Base-by-base conservation (phyloP, 2,329 filamentous ascomycete genomes). In the Ceratocystis diversiconidia region DNA sequence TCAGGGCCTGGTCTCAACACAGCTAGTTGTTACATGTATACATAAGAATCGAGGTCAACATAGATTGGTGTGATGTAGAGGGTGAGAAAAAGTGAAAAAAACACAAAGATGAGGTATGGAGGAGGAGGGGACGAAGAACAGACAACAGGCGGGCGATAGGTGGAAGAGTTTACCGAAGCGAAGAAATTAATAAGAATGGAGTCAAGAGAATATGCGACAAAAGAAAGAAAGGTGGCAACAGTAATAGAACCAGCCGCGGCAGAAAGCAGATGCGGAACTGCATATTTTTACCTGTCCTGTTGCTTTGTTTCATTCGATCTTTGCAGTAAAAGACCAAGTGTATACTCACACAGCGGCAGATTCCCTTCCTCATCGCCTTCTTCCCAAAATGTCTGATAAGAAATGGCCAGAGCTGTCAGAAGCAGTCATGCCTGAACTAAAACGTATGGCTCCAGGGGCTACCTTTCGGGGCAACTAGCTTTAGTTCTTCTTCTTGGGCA, bases 401-500 rank as follows among this genome's bases (percentile, higher is more conserved):
- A 30, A 44, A 44, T 41, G 10, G 15, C 12, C 36, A 44, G 48
- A 57, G 25, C 25, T n/a, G 52, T 17, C 12, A 57, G 22, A 30
- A 7, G 52, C 52, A 25, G 15, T 6, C 3, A 50, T 50, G 48
- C 3, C 8, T 30, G 5, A 30, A 5, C 19, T n/a, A 48, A 36
- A 15, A 1, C 3, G 3, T 12, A 41, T 41, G 36, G 36, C 10
- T 41, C 10, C 36, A 41, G 36, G 36, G 36, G 36, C 36, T 41
- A 15, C 10, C 36, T 41, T 41, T 15, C 36, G 36, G 36, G 36
- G 36, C 36, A 8, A 41, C 5, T 25, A 22, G 48, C 48, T 36
- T 60, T 65, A 67, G 61, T 62, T 73, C 69, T 74, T 74, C 73
- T 77, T 78, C 70, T 79, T 79, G 28, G 82, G 80, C 32, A 85